Percentiles rank a stretch among this genome's conserved stretches.
Evolutionary conservation across 805 yeast species (phyloP).

Genomic region (Citeromyces matritensis): DNA sequence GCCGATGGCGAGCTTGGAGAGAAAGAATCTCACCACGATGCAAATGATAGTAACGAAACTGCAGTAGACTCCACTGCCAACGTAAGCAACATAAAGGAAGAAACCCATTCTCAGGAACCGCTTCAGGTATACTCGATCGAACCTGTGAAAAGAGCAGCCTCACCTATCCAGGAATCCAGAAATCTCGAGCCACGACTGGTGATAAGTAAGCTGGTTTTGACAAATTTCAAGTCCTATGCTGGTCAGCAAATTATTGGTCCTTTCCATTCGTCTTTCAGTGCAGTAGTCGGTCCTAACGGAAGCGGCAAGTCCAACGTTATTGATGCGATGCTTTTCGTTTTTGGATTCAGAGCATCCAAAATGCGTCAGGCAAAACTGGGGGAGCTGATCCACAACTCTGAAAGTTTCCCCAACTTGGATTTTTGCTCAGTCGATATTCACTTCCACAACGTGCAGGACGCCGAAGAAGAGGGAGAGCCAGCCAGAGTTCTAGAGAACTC

Average conservation of each 20-base stretch:
- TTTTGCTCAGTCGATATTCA: conserved; percentile 87
- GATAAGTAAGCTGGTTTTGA: conserved; percentile 56
- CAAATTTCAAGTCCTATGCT: conserved; percentile 90
- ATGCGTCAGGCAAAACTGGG: conserved; percentile 94
- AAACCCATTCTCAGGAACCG: no score
- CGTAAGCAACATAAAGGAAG: no score
- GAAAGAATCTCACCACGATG: no score
- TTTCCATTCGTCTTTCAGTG: conserved; percentile 83
- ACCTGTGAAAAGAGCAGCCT: no score
- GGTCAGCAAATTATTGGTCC: conserved; percentile 92
- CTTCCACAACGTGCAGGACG: conserved; percentile 63
- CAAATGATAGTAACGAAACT: no score
- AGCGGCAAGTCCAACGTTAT: conserved; percentile 95
- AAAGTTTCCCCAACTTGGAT: conserved; percentile 43
- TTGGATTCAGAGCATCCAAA: conserved; percentile 91
- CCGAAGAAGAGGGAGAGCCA: conserved; percentile 18
- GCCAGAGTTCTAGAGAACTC: conserved; percentile 31
- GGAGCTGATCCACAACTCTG: conserved; percentile 87
- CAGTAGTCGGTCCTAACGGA: conserved; percentile 98
- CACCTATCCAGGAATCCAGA: no score
- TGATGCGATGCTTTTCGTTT: conserved; percentile 95
- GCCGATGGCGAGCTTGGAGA: no score
- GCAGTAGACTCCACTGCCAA: no score
- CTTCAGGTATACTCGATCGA: no score
- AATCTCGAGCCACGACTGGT: conserved; percentile 33